Base-by-base conservation (phyloP, 805 yeast species). In the Myxozyma melibiosi region DNA sequence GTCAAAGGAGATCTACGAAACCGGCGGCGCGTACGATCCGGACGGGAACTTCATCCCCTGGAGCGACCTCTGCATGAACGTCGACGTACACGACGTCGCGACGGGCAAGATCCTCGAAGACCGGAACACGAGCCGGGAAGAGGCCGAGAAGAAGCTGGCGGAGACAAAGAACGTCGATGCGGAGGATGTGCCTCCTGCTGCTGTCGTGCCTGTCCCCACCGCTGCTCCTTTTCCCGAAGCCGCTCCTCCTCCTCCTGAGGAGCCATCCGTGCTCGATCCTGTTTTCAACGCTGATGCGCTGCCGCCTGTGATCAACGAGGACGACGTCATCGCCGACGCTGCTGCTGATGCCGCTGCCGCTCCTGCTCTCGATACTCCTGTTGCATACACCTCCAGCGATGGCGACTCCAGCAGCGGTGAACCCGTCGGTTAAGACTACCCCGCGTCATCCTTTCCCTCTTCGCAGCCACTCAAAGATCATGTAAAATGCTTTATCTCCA, bases 11-110 rank as follows among this genome's bases (percentile, higher is more conserved):
- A 48, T 60, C 18, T 60, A 54, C 46, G 45, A 60, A 28, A 49
- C 53, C n/a, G 64, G 64, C 40, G 64, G 64, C 18, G 64, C 64
- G 5, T 60, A 52, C 33, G 61, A 64, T 11, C 28, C 24, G 20
- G 53, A 53, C 6, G 64, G 64, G 27, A 35, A 40, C 33, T 60
- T 60, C 42, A 24, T 57, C 20, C 38, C 58, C 13, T 60, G 64
- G 64, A 25, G 42, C 13, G 57, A 57, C 5, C 58, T 60, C 16
- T 60, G 64, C 30, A 51, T 49, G 37, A 37, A 25, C 22, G 46
- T 47, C 20, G 63, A 60, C 28, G 63, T 60, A 11, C 57, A 60
- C 31, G 40, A 27, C 22, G 53, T 53, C 20, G 25, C 44, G 25
- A 56, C 52, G 2, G 53, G 45, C 3, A 28, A 38, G n/a, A 49